Conservation (phyloP, 306 rosid species). For the Prunus mume region DNA sequence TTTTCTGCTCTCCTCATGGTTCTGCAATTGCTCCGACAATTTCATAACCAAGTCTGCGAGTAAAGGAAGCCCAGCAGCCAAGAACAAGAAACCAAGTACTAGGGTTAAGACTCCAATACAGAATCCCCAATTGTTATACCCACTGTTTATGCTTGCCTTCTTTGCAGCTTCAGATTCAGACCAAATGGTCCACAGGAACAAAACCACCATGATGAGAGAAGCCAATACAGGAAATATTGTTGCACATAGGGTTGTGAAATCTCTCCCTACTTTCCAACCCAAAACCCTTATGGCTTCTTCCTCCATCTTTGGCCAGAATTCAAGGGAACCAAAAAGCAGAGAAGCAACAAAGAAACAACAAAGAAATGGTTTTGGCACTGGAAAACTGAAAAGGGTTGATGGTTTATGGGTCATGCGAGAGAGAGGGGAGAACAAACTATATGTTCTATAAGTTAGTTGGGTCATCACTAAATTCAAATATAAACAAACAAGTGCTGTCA, state of each 20-base stretch:
- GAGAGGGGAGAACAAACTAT: not conserved
- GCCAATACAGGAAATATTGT: conserved; percentile 23
- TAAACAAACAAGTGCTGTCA: not conserved
- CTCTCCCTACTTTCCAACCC: conserved; percentile 18
- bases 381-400: not conserved
- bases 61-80: conserved; percentile 50
- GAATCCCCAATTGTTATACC: conserved; percentile 25
- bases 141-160: conserved; percentile 13
- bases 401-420: not conserved
- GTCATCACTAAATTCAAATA: not conserved
- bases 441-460: not conserved
- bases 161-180: conserved; percentile 35
- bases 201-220: conserved; percentile 29
- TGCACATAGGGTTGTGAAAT: conserved; percentile 8
- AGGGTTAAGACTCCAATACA: conserved; percentile 40
- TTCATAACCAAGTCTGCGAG: conserved; percentile 42
- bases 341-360: not conserved
- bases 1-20: conserved; percentile 28
- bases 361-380: not conserved
- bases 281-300: conserved; percentile 6
- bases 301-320: conserved; percentile 17
- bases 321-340: not conserved
- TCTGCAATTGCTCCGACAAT: conserved; percentile 39
- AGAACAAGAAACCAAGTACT: conserved; percentile 50
- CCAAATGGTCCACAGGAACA: conserved; percentile 36